These are phyloP conservation scores for Monascus ruber DNA, from an alignment of 2,329 filamentous ascomycete species.

Conservation along the genomic window DNA sequence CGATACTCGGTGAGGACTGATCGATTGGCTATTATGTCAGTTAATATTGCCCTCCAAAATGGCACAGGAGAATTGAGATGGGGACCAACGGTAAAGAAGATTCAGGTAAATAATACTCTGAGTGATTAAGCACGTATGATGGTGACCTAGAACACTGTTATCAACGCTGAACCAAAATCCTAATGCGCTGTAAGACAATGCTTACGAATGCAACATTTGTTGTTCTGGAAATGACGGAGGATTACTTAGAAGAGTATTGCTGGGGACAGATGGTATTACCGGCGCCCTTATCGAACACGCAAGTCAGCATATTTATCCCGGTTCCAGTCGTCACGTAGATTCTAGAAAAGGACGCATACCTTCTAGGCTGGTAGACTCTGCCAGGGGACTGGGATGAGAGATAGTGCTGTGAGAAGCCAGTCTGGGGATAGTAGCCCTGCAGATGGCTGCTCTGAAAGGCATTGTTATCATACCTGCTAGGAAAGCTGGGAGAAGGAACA, in stretches of 20 bases:
- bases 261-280: constrained; percentile 11
- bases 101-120: constrained; percentile 23
- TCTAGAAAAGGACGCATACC: constrained; percentile 5
- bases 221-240: constrained; percentile 11
- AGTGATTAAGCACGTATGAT: constrained; percentile 23
- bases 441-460: constrained; percentile 10
- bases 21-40: constrained; percentile 5
- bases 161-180: background rate
- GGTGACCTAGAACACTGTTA: constrained; percentile 11
- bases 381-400: constrained; percentile 6
- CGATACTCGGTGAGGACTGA: constrained; percentile 15
- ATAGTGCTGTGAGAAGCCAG: constrained; percentile 9
- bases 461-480: constrained; percentile 12
- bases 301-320: background rate
- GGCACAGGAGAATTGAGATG: background rate
- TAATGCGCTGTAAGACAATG: constrained; percentile 1
- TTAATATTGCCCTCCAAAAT: background rate
- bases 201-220: constrained; percentile 14
- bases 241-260: constrained; percentile 9
- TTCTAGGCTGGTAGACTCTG: constrained; percentile 9
- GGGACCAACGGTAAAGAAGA: constrained; percentile 19
- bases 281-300: constrained; percentile 6
- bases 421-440: constrained; percentile 12
- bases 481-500: constrained; percentile 13
- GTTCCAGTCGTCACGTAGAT: background rate